These are phyloP conservation scores for Pseudopediastrum boryanum DNA, from an alignment of 139 green algal genomes.

Conservation along the genomic window DNA sequence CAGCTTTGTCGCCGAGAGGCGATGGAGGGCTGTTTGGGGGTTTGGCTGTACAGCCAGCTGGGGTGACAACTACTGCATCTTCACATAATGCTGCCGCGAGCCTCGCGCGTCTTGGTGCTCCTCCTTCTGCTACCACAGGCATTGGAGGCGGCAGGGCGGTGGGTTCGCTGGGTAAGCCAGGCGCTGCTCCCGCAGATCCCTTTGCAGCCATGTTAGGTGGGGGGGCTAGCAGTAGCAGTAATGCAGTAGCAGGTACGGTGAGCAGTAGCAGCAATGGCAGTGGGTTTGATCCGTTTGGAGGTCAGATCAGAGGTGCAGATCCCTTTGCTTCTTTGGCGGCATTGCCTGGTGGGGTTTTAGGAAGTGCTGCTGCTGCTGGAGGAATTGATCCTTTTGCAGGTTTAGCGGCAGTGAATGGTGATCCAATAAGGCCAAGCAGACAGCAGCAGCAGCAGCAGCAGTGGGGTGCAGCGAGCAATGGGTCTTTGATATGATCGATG, in stretches of 20 bases:
- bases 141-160: not conserved
- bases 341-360: not conserved
- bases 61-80: not conserved
- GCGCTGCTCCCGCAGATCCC: not conserved
- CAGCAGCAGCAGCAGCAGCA: not conserved
- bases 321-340: not conserved
- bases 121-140: not conserved
- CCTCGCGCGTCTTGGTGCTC: too few species aligned
- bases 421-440: not conserved
- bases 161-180: too few species aligned
- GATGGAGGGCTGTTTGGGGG: too few species aligned
- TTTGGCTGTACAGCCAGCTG: not conserved
- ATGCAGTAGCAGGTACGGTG: not conserved
- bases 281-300: too few species aligned
- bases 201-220: not conserved
- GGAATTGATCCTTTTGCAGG: not conserved
- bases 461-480: not conserved
- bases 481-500: constrained; percentile 12
- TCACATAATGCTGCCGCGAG: too few species aligned
- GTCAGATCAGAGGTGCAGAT: too few species aligned
- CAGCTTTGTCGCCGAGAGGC: too few species aligned
- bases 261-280: not conserved
- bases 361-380: too few species aligned
- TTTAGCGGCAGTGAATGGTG: not conserved
- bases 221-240: not conserved